Conservation (phyloP, 768 basidiomycete genomes). For the Lactarius akahatsu region DNA sequence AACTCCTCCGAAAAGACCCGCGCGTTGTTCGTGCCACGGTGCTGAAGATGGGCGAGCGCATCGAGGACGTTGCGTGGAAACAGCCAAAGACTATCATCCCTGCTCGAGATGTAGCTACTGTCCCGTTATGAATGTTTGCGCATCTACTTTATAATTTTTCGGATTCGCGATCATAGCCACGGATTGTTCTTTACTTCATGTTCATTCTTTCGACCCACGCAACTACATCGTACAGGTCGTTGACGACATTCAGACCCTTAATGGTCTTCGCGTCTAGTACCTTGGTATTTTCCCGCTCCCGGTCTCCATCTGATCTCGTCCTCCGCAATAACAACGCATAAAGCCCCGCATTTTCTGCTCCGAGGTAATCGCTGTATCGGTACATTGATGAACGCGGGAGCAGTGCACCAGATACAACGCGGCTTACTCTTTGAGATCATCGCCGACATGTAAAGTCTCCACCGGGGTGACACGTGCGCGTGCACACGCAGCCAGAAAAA, state of each 20-base stretch:
- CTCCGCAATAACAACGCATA: conserved; percentile 58
- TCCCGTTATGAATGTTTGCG: neutral
- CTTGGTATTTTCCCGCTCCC: conserved; percentile 43
- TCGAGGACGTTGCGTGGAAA: conserved; percentile 62
- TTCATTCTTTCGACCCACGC: conserved; percentile 37
- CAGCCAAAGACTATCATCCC: conserved; percentile 44
- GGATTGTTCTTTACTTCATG: neutral
- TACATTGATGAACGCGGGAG: conserved; percentile 2
- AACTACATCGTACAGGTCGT: conserved; percentile 39
- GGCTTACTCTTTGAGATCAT: conserved; percentile 62
- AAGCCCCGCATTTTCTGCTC: conserved; percentile 56
- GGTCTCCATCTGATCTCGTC: conserved; percentile 47
- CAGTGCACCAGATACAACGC: neutral
- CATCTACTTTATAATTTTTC: neutral
- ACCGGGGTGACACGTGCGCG: conserved; percentile 37
- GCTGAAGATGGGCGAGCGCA: conserved; percentile 70
- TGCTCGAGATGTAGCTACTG: conserved; percentile 19
- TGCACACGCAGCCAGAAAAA: conserved; percentile 52
- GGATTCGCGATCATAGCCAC: neutral
- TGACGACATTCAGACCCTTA: conserved; percentile 35
- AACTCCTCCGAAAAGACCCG: conserved; percentile 72
- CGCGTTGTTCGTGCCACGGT: conserved; percentile 82
- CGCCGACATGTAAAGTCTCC: conserved; percentile 70
- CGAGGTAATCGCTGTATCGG: conserved; percentile 58
- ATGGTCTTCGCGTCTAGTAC: conserved; percentile 43